phyloP scores from a whole-genome alignment of 805 yeast genomes.

The Saccharomycopsis malanga region DNA sequence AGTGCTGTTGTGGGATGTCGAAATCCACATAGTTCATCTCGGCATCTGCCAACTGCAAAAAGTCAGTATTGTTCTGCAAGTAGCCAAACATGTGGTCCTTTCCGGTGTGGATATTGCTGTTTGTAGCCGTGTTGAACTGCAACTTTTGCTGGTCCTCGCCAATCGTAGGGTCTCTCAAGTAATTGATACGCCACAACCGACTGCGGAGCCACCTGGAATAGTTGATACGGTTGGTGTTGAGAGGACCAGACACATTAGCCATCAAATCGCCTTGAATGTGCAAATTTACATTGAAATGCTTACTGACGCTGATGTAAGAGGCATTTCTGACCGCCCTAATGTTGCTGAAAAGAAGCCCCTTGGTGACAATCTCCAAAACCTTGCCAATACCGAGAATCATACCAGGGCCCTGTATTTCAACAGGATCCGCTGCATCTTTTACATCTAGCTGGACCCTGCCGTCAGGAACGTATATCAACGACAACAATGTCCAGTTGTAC shows the following conservation, averaged over 20 bases:
- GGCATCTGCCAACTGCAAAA: neutral
- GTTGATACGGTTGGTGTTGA: neutral
- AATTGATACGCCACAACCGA: slow-evolving; percentile 2
- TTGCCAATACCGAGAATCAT: slow-evolving; percentile 8
- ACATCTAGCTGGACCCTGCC: neutral
- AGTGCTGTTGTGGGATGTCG: neutral
- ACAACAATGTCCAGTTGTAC: neutral
- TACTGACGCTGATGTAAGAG: neutral
- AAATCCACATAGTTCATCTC: neutral
- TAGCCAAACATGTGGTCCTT: slow-evolving; percentile 8
- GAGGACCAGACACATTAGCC: neutral
- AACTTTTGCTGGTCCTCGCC: neutral
- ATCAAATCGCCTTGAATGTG: neutral
- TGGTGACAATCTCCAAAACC: slow-evolving; percentile 4
- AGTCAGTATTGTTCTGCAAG: neutral
- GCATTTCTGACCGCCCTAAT: neutral
- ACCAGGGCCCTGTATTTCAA: neutral
- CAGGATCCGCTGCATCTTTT: neutral
- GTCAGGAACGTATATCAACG: neutral
- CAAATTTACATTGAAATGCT: neutral
- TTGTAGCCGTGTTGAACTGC: neutral
- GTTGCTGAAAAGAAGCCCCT: slow-evolving; percentile 5
- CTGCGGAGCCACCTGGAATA: neutral
- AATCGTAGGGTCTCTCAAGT: slow-evolving; percentile 2
- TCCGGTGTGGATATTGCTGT: slow-evolving; percentile 1